phyloP scores from a whole-genome alignment of 176 grass and related monocot species.

The Saccharum spontaneum region DNA sequence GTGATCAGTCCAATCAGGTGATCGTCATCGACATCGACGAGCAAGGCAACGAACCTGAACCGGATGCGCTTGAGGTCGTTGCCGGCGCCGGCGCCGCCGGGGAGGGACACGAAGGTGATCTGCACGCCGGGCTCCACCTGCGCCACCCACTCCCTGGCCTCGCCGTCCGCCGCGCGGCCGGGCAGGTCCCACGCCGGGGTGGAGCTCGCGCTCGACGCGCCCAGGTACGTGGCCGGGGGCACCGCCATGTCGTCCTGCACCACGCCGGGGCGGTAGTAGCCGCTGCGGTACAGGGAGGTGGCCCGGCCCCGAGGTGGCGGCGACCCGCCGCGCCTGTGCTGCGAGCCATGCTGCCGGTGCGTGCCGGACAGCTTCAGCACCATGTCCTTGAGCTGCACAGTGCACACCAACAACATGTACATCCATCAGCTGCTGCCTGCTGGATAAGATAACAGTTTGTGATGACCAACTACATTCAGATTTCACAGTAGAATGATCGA shows the following conservation, averaged over 20 bases:
- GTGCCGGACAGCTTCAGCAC: constrained; percentile 66
- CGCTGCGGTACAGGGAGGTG: constrained; percentile 61
- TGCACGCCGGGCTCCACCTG: constrained; percentile 96
- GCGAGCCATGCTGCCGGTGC: constrained; percentile 29
- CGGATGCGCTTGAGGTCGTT: constrained; percentile 81
- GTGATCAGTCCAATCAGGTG: neutral
- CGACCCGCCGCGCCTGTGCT: constrained; percentile 39
- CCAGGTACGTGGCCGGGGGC: constrained; percentile 51
- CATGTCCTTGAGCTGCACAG: constrained; percentile 62
- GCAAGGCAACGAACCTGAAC: constrained; percentile 31
- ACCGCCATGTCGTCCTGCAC: constrained; percentile 70
- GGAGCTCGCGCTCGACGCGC: constrained; percentile 45
- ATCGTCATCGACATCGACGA: neutral
- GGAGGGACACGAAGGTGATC: constrained; percentile 86
- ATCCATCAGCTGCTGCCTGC: neutral
- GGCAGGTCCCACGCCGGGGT: constrained; percentile 43
- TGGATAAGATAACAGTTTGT: no score
- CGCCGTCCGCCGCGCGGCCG: constrained; percentile 21
- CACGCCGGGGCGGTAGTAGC: constrained; percentile 55
- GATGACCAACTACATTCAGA: neutral
- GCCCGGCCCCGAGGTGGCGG: constrained; percentile 47
- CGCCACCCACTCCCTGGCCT: constrained; percentile 75
- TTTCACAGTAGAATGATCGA: neutral
- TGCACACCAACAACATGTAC: neutral
- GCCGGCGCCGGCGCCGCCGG: constrained; percentile 57